Evolutionary conservation across 805 yeast species (phyloP).

Genomic region (Ogataea siamensis): DNA sequence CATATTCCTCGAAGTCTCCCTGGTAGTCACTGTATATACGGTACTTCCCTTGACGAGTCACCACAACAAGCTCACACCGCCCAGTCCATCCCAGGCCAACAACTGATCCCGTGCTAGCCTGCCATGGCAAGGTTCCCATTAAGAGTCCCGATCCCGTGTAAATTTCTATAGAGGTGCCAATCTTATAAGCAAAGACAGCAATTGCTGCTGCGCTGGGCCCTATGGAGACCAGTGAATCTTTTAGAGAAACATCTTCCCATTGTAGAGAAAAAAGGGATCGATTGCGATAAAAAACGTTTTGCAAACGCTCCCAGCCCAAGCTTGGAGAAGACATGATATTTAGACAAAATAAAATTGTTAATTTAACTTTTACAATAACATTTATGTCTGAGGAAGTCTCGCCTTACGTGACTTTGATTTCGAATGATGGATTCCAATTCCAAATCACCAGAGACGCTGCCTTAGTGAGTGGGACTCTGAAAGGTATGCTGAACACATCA

Average conservation of each 20-base stretch:
- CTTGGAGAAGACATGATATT: slow-evolving; percentile 28
- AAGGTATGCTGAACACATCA: slow-evolving; percentile 52
- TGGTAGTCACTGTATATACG: slow-evolving; percentile 64
- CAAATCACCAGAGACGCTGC: slow-evolving; percentile 73
- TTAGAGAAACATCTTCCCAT: slow-evolving; percentile 43
- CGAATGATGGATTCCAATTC: slow-evolving; percentile 68
- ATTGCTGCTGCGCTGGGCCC: slow-evolving; percentile 55
- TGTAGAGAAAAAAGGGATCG: slow-evolving; percentile 54
- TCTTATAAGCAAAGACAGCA: slow-evolving; percentile 44
- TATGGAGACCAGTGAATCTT: slow-evolving; percentile 44
- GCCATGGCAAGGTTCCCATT: slow-evolving; percentile 38
- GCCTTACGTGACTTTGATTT: slow-evolving; percentile 60
- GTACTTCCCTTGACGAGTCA: slow-evolving; percentile 49
- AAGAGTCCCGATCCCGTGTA: slow-evolving; percentile 36
- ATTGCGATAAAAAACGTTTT: slow-evolving; percentile 64
- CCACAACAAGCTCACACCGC: slow-evolving; percentile 54
- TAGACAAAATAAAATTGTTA: not conserved
- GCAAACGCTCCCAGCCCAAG: slow-evolving; percentile 71
- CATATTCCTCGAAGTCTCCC: slow-evolving; percentile 61
- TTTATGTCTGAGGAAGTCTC: slow-evolving; percentile 20
- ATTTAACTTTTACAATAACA: slow-evolving; percentile 21
- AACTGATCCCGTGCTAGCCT: slow-evolving; percentile 51
- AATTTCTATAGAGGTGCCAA: slow-evolving; percentile 27
- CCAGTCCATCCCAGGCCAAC: slow-evolving; percentile 52
- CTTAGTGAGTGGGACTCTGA: slow-evolving; percentile 60